Base-by-base conservation (phyloP, 1,139 yeast genomes). In the Pichia inconspicua region DNA sequence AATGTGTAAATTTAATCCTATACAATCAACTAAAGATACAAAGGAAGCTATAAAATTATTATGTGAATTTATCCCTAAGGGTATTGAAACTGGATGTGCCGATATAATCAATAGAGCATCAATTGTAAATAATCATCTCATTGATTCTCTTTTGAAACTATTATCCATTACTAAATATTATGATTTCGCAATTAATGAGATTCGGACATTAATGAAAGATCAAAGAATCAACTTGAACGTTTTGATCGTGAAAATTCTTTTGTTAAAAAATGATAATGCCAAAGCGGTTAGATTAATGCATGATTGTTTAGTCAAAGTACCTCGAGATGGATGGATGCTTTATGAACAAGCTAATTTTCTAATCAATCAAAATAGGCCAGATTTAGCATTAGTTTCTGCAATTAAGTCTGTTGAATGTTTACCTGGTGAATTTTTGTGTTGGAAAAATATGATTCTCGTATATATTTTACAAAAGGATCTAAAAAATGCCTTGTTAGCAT, bases 381-480 rank as follows among this genome's bases (percentile, higher is more conserved):
- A 84, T 53, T 69, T 87, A 58, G 96, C 97, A 0, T 70, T 85
- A 40, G 77, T 78, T 46, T 73, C 86, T 47, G 88, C 96, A 0
- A 74, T 75, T 45, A 78, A 82, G 52, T 84, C 96, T 1, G 88
- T 88, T 12, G 80, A 82, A 55, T 74, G 90, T 1, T 77, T 90
- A 1, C 96, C 97, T 0, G 81, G 94, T 2, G 95, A 85, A 61
- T 90, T 87, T 65, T 75, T 76, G 53, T 73, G 94, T 6, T 92
- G 97, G 98, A 78, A 84, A 17, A 70, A 75, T 51, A 69, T 92
- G 45, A 87, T 88, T 2, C 74, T 77, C 58, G 81, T 83, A 12
- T 86, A 90, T 62, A 83, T 90, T 40, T 71, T 80, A 47, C 69
- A 75, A 53, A 82, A 78, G 48, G 88, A 88, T 63, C 84, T 77